These are phyloP conservation scores for Candida rishiriensis DNA, from an alignment of 805 yeast species.

Conservation along the genomic window DNA sequence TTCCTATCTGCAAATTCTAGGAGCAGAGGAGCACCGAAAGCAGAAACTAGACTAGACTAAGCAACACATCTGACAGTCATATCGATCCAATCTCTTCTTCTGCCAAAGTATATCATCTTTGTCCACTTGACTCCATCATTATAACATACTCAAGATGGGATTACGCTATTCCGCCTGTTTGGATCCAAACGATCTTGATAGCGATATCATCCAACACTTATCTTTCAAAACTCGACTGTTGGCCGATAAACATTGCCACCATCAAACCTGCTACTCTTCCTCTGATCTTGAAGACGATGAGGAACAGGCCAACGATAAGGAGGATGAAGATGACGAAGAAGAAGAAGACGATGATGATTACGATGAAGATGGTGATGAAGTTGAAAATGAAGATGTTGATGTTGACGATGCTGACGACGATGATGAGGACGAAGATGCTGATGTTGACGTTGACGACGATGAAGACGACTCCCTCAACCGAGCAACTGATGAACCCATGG, in stretches of 20 bases:
- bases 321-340: slow-evolving; percentile 1
- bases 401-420: slow-evolving; percentile 5
- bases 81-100: too few species aligned
- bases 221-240: slow-evolving; percentile 7
- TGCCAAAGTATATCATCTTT: too few species aligned
- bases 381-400: neutral
- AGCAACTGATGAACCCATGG: too few species aligned
- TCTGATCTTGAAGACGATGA: slow-evolving; percentile 9
- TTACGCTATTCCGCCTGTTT: slow-evolving; percentile 40
- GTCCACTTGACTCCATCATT: neutral
- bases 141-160: slow-evolving; percentile 36
- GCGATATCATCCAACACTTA: slow-evolving; percentile 9
- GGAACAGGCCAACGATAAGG: slow-evolving; percentile 13
- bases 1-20: too few species aligned
- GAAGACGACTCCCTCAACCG: too few species aligned
- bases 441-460: too few species aligned
- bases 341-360: slow-evolving; percentile 1
- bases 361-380: slow-evolving; percentile 5
- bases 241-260: slow-evolving; percentile 9
- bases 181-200: slow-evolving; percentile 25
- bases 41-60: too few species aligned
- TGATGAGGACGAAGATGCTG: neutral
- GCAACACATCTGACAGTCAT: too few species aligned
- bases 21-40: too few species aligned
- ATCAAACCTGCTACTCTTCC: slow-evolving; percentile 8